Percentiles rank a stretch among this genome's conserved stretches.
Evolutionary conservation across 1,139 yeast genomes (phyloP).

Genomic region (Protomyces inouyei): DNA sequence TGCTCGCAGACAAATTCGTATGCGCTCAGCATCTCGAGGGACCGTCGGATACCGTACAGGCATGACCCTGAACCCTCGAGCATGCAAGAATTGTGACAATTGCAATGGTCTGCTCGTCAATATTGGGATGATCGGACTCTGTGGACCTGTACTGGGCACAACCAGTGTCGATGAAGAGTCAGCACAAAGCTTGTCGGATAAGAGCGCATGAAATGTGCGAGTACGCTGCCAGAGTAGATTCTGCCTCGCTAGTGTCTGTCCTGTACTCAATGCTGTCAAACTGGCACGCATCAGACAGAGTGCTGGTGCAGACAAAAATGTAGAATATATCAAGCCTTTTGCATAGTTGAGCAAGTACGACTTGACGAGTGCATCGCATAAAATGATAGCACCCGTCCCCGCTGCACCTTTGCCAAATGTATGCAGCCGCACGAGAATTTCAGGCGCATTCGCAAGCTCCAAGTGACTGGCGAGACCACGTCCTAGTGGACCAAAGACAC

Average conservation of each 20-base stretch:
- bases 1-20: conserved; percentile 36
- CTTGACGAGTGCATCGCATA: conserved; percentile 33
- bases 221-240: conserved; percentile 26
- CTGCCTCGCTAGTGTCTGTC: conserved; percentile 8
- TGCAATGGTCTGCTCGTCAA: conserved; percentile 33
- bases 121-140: conserved; percentile 34
- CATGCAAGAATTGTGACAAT: conserved; percentile 34
- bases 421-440: conserved; percentile 35
- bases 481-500: conserved; percentile 35
- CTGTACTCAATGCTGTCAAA: conserved; percentile 5
- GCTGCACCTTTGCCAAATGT: conserved; percentile 38
- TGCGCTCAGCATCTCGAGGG: conserved; percentile 36
- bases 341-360: conserved; percentile 36
- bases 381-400: conserved; percentile 35
- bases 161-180: background rate
- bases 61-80: conserved; percentile 34
- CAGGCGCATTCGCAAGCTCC: conserved; percentile 31
- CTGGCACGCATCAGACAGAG: conserved; percentile 17
- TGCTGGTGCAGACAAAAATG: conserved; percentile 28
- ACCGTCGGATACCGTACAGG: conserved; percentile 38
- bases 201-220: conserved; percentile 6
- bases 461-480: conserved; percentile 34
- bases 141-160: conserved; percentile 22
- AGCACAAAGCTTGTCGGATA: background rate
- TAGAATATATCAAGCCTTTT: conserved; percentile 37